Evolutionary conservation across 495 filamentous ascomycete species (phyloP).

Genomic region (Neurospora discreta): DNA sequence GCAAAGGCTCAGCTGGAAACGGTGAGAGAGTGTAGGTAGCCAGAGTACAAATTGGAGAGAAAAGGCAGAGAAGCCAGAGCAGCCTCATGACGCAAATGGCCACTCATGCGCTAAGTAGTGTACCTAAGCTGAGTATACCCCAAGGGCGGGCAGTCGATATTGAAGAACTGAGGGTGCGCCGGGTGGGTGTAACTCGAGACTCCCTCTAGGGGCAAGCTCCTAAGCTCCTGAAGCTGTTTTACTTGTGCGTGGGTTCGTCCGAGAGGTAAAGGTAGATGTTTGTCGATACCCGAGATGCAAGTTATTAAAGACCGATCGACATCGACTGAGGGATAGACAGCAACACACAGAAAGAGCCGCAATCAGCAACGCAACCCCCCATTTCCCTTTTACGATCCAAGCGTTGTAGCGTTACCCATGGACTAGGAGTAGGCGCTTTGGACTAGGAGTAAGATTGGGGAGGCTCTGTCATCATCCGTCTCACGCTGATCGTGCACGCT

Average conservation of each 20-base stretch:
- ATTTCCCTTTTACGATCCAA: not conserved
- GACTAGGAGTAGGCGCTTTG: not conserved
- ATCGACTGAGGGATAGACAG: not conserved
- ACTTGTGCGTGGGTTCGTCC: not conserved
- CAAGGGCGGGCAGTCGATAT: not conserved
- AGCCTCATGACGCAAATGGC: not conserved
- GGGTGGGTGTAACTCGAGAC: not conserved
- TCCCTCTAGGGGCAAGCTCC: not conserved
- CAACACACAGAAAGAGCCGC: not conserved
- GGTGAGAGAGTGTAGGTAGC: not conserved
- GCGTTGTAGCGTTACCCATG: not conserved
- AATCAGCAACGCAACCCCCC: not conserved
- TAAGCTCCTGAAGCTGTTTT: not conserved
- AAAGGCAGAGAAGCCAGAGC: not conserved
- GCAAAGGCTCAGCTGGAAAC: not conserved
- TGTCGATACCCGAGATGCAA: not conserved
- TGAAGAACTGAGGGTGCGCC: not conserved
- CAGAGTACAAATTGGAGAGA: not conserved
- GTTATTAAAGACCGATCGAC: not conserved
- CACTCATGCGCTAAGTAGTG: not conserved
- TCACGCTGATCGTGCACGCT: not conserved
- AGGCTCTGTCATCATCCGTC: not conserved
- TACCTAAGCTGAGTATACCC: not conserved
- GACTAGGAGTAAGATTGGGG: too few species aligned
- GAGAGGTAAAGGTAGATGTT: not conserved